Base-by-base conservation (phyloP, 2,329 filamentous ascomycete genomes). In the Fusarium xyrophilum region DNA sequence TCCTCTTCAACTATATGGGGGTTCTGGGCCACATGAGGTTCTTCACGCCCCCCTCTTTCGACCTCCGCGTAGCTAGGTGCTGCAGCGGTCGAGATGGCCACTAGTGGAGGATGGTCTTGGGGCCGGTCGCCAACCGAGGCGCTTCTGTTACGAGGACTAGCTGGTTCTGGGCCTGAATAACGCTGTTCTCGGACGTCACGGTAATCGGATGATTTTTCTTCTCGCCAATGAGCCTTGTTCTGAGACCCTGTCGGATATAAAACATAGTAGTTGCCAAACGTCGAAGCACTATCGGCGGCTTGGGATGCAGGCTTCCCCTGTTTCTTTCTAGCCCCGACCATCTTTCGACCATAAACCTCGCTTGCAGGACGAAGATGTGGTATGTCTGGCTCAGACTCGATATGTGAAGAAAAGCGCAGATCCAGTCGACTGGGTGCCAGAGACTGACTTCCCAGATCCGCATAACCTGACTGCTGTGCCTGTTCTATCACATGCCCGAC, bases 281-380 rank as follows among this genome's bases (percentile, higher is more conserved):
- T 40, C 48, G 55, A 50, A 36, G 50, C 23, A 36, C 56, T 33
- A 28, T 28, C 33, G 33, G 40, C 38, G 56, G 28, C 25, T 15
- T 28, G 55, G 14, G 15, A 27, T 27, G 25, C 28, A 56, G 56
- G 40, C 17, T 38, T 55, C 23, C 33, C 40, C 38, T 63, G 54
- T 35, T 39, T 27, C 35, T 36, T 30, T 28, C 40, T 27, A 42
- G 25, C 39, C 27, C 30, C 43, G 30, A 23, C 19, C 14, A 42
- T 68, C 46, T 48, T 77, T 74, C 53, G 76, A 67, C 44, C 57
- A 72, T 78, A 78, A n/a, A 77, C 72, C 47, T 68, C 68, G 36
- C 73, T 74, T 12, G 75, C 74, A 30, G 76, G 73, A 39, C 68
- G 65, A 38, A 78, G 68, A 50, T 46, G 52, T 17, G 75, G 75